Percentiles rank a stretch among this genome's conserved stretches.
Conservation (phyloP, 2,329 filamentous ascomycete genomes). For the Cytospora mali region DNA sequence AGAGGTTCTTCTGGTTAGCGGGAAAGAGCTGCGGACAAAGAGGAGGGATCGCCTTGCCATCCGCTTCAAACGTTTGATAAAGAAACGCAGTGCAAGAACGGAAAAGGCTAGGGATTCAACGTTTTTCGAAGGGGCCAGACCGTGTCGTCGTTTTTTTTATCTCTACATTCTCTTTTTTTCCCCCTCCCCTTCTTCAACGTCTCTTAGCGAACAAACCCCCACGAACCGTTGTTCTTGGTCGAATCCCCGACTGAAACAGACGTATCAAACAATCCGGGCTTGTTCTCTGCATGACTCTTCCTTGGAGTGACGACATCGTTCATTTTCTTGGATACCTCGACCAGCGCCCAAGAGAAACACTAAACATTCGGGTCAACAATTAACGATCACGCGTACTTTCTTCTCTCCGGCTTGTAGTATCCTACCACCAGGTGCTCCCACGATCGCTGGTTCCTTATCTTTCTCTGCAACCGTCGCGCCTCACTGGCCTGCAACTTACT, state of each 20-base stretch:
- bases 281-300: conserved; percentile 21
- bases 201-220: not conserved
- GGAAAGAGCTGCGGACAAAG: conserved; percentile 20
- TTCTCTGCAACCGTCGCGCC: not conserved
- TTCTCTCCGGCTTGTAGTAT: conserved; percentile 3
- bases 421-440: conserved; percentile 14
- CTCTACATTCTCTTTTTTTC: not conserved
- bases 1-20: conserved; percentile 19
- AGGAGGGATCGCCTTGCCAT: conserved; percentile 4
- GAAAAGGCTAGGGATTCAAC: not conserved
- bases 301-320: conserved; percentile 22
- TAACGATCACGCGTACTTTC: conserved; percentile 1
- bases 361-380: conserved; percentile 1
- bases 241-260: conserved; percentile 12
- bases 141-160: not conserved
- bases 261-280: conserved; percentile 5
- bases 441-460: not conserved
- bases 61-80: not conserved
- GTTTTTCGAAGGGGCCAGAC: not conserved
- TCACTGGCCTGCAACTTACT: conserved; percentile 1
- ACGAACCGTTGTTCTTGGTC: conserved; percentile 5
- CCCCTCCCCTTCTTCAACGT: not conserved
- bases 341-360: conserved; percentile 14
- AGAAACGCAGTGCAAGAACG: not conserved
- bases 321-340: conserved; percentile 17